Evolutionary conservation across 805 yeast species (phyloP).

Genomic region (Saccharomycopsis schoenii): DNA sequence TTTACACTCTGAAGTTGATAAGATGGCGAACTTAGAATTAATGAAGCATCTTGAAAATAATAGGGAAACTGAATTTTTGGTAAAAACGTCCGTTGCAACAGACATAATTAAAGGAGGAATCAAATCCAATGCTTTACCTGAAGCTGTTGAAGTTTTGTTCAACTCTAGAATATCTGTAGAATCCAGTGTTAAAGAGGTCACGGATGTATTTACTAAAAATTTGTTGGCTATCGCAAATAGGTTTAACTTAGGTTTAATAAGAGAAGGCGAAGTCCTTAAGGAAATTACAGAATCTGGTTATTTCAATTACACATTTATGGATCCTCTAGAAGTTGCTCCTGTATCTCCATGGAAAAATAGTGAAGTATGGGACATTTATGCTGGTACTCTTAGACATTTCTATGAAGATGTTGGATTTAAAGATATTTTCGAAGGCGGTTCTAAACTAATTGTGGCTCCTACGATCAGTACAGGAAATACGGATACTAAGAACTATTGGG

Average conservation of each 20-base stretch:
- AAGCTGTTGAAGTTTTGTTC: slow-evolving; percentile 39
- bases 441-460: slow-evolving; percentile 38
- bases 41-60: slow-evolving; percentile 21
- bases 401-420: slow-evolving; percentile 46
- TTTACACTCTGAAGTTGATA: slow-evolving; percentile 29
- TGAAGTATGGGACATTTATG: slow-evolving; percentile 44
- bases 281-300: slow-evolving; percentile 31
- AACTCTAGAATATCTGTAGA: slow-evolving; percentile 61
- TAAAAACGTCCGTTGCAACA: slow-evolving; percentile 58
- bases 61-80: slow-evolving; percentile 27
- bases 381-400: slow-evolving; percentile 54
- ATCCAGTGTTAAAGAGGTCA: slow-evolving; percentile 35
- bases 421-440: slow-evolving; percentile 25
- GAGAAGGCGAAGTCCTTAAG: slow-evolving; percentile 26
- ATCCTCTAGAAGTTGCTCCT: slow-evolving; percentile 42
- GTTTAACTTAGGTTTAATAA: slow-evolving; percentile 39
- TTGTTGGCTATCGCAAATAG: slow-evolving; percentile 35
- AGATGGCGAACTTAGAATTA: slow-evolving; percentile 29
- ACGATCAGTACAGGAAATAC: slow-evolving; percentile 60
- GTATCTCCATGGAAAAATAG: slow-evolving; percentile 34
- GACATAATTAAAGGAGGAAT: slow-evolving; percentile 65
- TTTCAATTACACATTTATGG: slow-evolving; percentile 28
- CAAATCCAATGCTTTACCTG: slow-evolving; percentile 72
- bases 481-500: slow-evolving; percentile 61
- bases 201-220: slow-evolving; percentile 29